Conservation (phyloP, 768 basidiomycete genomes). For the Podaxis pistillaris region DNA sequence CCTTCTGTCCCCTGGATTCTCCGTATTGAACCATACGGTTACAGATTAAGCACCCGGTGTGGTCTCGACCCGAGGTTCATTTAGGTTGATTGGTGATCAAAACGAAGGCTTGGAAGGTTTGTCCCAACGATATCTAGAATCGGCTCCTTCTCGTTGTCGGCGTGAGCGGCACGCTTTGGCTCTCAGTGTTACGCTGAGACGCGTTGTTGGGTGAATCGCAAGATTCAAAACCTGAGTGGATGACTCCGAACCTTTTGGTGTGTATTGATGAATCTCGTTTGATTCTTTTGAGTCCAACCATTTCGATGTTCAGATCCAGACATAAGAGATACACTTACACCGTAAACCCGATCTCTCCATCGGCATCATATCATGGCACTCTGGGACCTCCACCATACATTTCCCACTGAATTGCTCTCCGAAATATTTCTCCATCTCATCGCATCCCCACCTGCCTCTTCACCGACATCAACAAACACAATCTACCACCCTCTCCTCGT, state of each 20-base stretch:
- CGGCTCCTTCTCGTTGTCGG: background rate
- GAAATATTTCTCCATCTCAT: constrained; percentile 41
- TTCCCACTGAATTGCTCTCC: constrained; percentile 40
- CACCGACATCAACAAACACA: constrained; percentile 32
- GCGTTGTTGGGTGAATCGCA: background rate
- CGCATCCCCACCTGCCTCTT: constrained; percentile 21
- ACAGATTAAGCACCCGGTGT: background rate
- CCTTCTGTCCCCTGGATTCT: background rate
- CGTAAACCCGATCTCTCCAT: background rate
- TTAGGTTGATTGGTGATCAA: background rate
- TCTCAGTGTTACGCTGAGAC: constrained; percentile 1
- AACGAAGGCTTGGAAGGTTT: background rate
- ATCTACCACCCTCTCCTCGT: constrained; percentile 37
- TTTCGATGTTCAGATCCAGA: background rate
- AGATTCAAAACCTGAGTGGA: background rate
- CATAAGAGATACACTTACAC: background rate
- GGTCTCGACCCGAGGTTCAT: background rate
- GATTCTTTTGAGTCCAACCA: background rate
- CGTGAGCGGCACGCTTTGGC: constrained; percentile 5
- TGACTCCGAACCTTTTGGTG: background rate
- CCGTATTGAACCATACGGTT: background rate
- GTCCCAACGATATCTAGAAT: background rate
- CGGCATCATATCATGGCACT: constrained; percentile 2
- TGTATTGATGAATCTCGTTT: background rate
- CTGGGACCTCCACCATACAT: constrained; percentile 11